Base-by-base conservation (phyloP, 2,329 filamentous ascomycete genomes). In the Coniochaeta prunicola region DNA sequence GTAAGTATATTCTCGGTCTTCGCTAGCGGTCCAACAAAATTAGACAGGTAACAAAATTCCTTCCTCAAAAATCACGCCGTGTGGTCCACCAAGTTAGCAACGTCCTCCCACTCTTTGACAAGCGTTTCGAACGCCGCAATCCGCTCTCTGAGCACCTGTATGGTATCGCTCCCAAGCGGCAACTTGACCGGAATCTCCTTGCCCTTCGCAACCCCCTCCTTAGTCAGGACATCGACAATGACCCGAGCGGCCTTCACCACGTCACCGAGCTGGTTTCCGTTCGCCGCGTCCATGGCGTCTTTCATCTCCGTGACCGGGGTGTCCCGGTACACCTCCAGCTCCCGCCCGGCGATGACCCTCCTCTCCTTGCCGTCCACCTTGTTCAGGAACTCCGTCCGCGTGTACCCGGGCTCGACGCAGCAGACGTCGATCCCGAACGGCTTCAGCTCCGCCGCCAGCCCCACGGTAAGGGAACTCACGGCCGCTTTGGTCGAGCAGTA, bases 121-220 rank as follows among this genome's bases (percentile, higher is more conserved):
- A 79, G 61, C 60, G 67, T 65, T 56, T 79, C 55, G 0, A 77
- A 80, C 10, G 68, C 64, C 53, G 70, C 67, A 58, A 77, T 77
- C 71, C 80, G 80, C 1, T 61, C 65, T 57, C 71, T 73, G 12
- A 84, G 73, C 3, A 62, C 67, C 4, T 66, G 61, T n/a, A 79
- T 64, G 7, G 71, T 70, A 67, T 86, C 84, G 8, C 70, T 74
- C 0, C 85, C 85, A 42, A 88, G 68, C n/a, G 77, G 70, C 55
- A 88, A 64, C 30, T 84, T 71, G 15, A 79, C 63, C 0, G 83
- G 84, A 1, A 87, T 70, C 21, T 77, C 73, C 62, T 69, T 79
- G 0, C 80, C 82, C 60, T 66, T 58, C 0, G 73, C 80, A 26
- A 72, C 71, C 0, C 82, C 83, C 2, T 71, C 75, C 48, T 72